phyloP scores from a whole-genome alignment of 805 yeast genomes.

The Candida boleticola region DNA sequence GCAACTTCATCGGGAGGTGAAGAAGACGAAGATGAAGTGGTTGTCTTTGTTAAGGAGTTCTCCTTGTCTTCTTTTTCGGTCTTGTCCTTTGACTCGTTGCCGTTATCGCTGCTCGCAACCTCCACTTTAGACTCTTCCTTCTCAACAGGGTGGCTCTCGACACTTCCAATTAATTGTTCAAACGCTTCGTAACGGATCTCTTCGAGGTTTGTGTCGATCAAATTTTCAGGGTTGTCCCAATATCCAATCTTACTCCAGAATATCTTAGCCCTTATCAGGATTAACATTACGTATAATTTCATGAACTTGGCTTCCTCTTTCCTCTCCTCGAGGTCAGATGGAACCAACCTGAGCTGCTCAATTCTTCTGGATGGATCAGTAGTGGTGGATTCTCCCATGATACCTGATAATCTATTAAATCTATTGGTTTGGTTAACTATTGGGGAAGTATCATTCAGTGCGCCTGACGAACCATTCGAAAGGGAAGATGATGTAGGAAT shows the following conservation, averaged over 20 bases:
- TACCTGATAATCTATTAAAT: conserved; percentile 2
- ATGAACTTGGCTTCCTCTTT: conserved; percentile 34
- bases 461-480: not conserved
- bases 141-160: not conserved
- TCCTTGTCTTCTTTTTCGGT: not conserved
- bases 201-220: conserved; percentile 25
- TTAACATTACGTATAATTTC: conserved; percentile 51
- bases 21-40: not conserved
- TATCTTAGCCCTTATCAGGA: conserved; percentile 63
- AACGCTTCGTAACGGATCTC: conserved; percentile 22
- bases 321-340: conserved; percentile 10
- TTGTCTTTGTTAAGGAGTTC: not conserved
- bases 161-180: conserved; percentile 9
- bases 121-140: not conserved
- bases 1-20: not conserved
- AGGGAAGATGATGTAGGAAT: not conserved
- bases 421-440: conserved; percentile 1
- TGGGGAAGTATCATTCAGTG: conserved; percentile 1
- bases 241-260: conserved; percentile 84
- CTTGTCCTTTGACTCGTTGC: not conserved
- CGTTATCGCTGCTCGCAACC: not conserved
- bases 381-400: conserved; percentile 18
- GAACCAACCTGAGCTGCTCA: not conserved
- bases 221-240: conserved; percentile 55
- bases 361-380: not conserved